A percentile compares a stretch with the other conserved stretches of the same genome.
phyloP scores from a whole-genome alignment of 1,139 yeast species.

The Sugiyamaella paludigena region DNA sequence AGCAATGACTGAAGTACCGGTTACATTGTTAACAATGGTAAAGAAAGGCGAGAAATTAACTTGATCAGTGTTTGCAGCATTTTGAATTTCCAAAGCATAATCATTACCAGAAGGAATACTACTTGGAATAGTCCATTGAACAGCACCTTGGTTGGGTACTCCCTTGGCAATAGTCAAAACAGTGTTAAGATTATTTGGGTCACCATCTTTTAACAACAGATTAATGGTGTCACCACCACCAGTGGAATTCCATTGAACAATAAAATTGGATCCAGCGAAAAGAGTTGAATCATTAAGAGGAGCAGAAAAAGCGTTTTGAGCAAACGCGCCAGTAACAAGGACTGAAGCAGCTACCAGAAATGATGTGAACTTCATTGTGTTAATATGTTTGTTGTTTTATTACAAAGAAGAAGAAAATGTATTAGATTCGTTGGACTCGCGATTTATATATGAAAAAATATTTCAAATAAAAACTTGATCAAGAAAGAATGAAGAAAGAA shows the following conservation, averaged over 20 bases:
- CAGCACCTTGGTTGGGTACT: conserved; percentile 40
- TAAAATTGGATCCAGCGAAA: conserved; percentile 36
- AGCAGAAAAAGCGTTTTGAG: conserved; percentile 32
- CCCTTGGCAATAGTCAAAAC: conserved; percentile 38
- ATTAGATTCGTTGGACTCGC: too few relatives aligned
- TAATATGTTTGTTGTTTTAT: background rate
- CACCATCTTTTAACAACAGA: conserved; percentile 36
- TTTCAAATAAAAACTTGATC: background rate
- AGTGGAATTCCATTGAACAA: conserved; percentile 38
- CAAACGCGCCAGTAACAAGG: conserved; percentile 18
- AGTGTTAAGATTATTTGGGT: conserved; percentile 32
- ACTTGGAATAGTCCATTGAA: conserved; percentile 39
- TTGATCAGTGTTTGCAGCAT: conserved; percentile 31
- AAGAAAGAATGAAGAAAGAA: background rate
- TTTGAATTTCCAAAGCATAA: conserved; percentile 38
- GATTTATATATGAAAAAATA: too few relatives aligned
- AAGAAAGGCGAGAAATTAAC: conserved; percentile 40
- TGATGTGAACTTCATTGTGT: conserved; percentile 12
- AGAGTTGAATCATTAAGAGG: conserved; percentile 33
- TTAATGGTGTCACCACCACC: conserved; percentile 36
- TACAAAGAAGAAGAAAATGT: background rate
- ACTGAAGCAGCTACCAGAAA: conserved; percentile 19
- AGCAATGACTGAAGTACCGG: conserved; percentile 21
- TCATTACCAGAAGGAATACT: conserved; percentile 32
- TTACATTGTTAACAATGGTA: conserved; percentile 29